phyloP scores from a whole-genome alignment of 306 rosid genomes.

The Alnus rubra region DNA sequence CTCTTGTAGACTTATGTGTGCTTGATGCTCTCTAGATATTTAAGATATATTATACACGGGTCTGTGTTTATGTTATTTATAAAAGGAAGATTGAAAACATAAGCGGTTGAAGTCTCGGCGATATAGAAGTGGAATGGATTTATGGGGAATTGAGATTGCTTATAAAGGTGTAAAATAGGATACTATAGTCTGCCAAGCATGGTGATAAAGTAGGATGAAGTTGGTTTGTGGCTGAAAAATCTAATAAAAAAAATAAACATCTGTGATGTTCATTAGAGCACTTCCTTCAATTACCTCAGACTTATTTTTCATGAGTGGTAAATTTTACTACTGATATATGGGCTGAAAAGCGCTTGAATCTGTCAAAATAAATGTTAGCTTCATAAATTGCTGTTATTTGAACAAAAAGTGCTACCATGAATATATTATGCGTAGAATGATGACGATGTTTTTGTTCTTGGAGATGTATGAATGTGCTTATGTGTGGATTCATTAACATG shows the following conservation, averaged over 20 bases:
- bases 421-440: neutral
- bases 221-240: neutral
- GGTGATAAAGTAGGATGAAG: neutral
- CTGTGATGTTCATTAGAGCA: neutral
- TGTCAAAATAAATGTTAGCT: neutral
- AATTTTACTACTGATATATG: neutral
- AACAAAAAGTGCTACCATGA: slow-evolving; percentile 12
- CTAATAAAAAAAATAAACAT: neutral
- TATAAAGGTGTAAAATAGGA: slow-evolving; percentile 4
- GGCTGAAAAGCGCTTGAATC: slow-evolving; percentile 1
- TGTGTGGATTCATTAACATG: slow-evolving; percentile 36
- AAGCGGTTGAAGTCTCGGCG: slow-evolving; percentile 2
- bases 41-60: too few relatives aligned
- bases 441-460: slow-evolving; percentile 20
- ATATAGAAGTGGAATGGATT: slow-evolving; percentile 1
- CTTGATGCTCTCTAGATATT: too few relatives aligned
- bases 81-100: neutral
- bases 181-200: slow-evolving; percentile 3
- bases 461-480: slow-evolving; percentile 29
- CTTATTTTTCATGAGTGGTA: neutral
- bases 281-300: neutral
- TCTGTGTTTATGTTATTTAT: neutral
- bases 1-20: too few relatives aligned
- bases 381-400: slow-evolving; percentile 7
- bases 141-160: slow-evolving; percentile 14